Evolutionary conservation across 1,284 basidiomycete species (phyloP), one percentile per base, ranked within the genome.

Genomic region (Ustilago esculenta): DNA sequence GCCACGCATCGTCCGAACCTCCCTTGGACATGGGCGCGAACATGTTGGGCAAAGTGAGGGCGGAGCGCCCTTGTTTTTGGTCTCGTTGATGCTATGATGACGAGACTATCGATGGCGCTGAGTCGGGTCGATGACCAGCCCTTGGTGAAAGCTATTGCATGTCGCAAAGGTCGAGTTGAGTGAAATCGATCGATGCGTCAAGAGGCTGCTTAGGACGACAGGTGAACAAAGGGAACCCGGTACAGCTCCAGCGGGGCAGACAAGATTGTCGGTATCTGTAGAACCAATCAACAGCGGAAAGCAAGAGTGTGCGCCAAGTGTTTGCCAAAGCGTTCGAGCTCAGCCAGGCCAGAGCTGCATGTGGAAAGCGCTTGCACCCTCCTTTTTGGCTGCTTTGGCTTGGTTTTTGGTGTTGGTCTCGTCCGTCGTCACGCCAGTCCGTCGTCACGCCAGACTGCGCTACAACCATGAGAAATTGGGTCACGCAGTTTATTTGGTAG

Each of bases 11-110:
- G 36, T 70, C 67, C 8, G 61, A 60, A 5, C 63, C 58, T 20
- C 68, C 68, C 40, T 61, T 67, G 46, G 63, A 67, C 68, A 71
- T 71, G 21, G 68, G 68, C 20, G 68, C 63, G 17, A 71, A 71
- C 68, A 71, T 71, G 54, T 18, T 57, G 52, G 4, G n/a, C 30
- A 27, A 29, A 29, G 4, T 25, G 29, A 29, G 5, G 25, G 21
- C 25, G 14, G 3, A 17, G 3, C 21, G 33, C 29, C 42, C 29
- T 30, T 21, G 27, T 32, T 18, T 32, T 32, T 21, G 42, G 17
- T 6, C 14, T 21, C 7, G 11, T 27, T 17, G 29, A 37, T 33
- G 33, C 27, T 35, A 5, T 25, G 20, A 43, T 24, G 3, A 24
- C 9, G 37, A 2, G 27, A 20, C 8, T n/a, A 18, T 40, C 10